Base-by-base conservation (phyloP, 164 flowering plant species). In the grape (Vitis vinifera) region DNA sequence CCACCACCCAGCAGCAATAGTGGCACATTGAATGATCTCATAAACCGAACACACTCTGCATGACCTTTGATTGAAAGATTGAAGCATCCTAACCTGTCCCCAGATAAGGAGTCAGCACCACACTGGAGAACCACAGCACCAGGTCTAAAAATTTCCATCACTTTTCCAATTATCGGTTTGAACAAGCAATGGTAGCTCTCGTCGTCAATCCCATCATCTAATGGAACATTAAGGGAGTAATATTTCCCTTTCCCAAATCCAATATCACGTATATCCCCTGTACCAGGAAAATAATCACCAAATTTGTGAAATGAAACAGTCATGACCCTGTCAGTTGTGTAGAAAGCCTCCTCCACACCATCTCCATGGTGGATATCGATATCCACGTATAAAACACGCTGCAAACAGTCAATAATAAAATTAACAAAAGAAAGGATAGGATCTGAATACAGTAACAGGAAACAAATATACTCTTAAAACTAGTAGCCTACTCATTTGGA, bases 321-420 rank as follows among this genome's bases (percentile, higher is more conserved):
- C 89, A 86, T 86, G 63, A 86, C 89, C 55, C 89, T 82, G 75
- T 86, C 89, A 49, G 87, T 86, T 0, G 87, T 80, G 75, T 86
- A 86, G 55, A 86, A 86, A 17, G 89, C 87, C 74, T 86, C 89
- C 75, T 86, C 87, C 12, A 86, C 89, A 19, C 89, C 89, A 76
- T 86, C 89, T 30, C 89, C 89, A 72, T 86, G 89, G 68, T 86
- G 89, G 66, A 86, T 80, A 66, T 86, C 89, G 60, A 86, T 86
- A 75, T 86, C 89, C 31, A 86, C 84, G 67, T 86, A 86, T 44
- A 86, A 72, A 67, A 86, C 89, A 63, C 89, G 86, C 86, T 86
- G 84, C 61, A 64, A 13, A 7, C 8, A 44, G 44, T 3, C 6
- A 37, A 37, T 37, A 37, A 6, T 37, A 37, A 37, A 37, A 37